A percentile compares a stretch with the other conserved stretches of the same genome.
Conservation (phyloP, 805 yeast genomes). For the Nakazawaea wyomingensis region DNA sequence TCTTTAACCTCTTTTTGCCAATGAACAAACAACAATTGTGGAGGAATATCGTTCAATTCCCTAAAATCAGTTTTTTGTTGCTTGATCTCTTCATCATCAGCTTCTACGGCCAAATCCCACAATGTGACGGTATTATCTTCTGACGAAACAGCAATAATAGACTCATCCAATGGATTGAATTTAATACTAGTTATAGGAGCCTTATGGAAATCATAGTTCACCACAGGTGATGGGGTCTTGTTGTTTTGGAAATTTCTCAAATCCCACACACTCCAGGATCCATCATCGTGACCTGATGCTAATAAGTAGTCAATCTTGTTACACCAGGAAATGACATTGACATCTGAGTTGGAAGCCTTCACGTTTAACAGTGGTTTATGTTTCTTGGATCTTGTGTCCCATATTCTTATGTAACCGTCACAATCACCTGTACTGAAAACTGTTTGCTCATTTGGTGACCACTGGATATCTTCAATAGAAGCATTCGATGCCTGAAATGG, state of each 20-base stretch:
- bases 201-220: conserved; percentile 92
- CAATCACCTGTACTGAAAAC: conserved; percentile 94
- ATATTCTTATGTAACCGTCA: conserved; percentile 87
- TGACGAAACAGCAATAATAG: conserved; percentile 90
- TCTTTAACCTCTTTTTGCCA: conserved; percentile 98
- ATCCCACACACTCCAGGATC: conserved; percentile 98
- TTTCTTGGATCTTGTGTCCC: conserved; percentile 95
- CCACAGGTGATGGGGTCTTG: conserved; percentile 72
- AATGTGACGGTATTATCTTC: conserved; percentile 96
- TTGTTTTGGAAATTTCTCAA: conserved; percentile 72
- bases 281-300: conserved; percentile 97
- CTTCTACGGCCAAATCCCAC: conserved; percentile 98
- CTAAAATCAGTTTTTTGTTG: conserved; percentile 73
- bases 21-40: conserved; percentile 92
- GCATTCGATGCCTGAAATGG: conserved; percentile 67
- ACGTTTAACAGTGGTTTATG: conserved; percentile 88
- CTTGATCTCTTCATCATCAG: conserved; percentile 94
- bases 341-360: conserved; percentile 73
- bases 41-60: conserved; percentile 87
- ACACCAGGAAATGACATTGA: conserved; percentile 96
- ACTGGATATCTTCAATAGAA: conserved; percentile 94
- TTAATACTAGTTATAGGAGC: conserved; percentile 89
- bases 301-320: conserved; percentile 77
- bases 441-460: conserved; percentile 89
- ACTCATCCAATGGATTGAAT: conserved; percentile 93